Evolutionary conservation across 1,139 yeast genomes (phyloP), one percentile per base, ranked within the genome.

Genomic region (Hyphopichia burtonii): DNA sequence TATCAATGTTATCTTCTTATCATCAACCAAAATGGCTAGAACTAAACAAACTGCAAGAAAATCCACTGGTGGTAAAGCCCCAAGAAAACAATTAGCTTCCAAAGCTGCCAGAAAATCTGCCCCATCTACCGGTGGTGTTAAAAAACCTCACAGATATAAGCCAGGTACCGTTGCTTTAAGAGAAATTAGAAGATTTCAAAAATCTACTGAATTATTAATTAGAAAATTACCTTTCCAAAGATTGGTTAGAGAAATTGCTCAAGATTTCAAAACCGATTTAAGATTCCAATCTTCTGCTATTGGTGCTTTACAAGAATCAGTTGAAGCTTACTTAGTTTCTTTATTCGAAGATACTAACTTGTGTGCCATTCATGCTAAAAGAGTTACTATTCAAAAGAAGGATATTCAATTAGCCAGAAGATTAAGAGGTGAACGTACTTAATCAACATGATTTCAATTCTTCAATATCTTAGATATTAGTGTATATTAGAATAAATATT

Each of bases 111-210:
- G 98, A 83, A 91, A 91, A 78, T 90, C 98, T 46, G 97, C 97
- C 48, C 93, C 95, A 78, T 80, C 96, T 54, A 83, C 96, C 54
- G 97, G 97, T 71, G 98, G 97, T 84, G 97, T 91, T 71, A 91
- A 91, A 91, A 91, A 91, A 82, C 97, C 97, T 59, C 98, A 91
- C 89, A 89, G 98, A 86, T 91, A 90, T 80, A 91, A 90, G 93
- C 98, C 98, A 73, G 98, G 98, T 90, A 91, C 97, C 66, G 97
- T 91, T 66, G 98, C 98, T 63, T 86, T 91, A 70, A 91, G 97
- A 86, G 98, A 91, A 81, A 91, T 91, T 68, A 89, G 97, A 86
- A 89, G 97, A 80, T 91, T 91, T 83, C 97, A 91, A 80, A 91
- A 91, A 77, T 87, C 96, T 54, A 91, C 97, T 65, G 98, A 91